Conservation (phyloP, 78 protist species). For the Mastigamoeba balamuthi region DNA sequence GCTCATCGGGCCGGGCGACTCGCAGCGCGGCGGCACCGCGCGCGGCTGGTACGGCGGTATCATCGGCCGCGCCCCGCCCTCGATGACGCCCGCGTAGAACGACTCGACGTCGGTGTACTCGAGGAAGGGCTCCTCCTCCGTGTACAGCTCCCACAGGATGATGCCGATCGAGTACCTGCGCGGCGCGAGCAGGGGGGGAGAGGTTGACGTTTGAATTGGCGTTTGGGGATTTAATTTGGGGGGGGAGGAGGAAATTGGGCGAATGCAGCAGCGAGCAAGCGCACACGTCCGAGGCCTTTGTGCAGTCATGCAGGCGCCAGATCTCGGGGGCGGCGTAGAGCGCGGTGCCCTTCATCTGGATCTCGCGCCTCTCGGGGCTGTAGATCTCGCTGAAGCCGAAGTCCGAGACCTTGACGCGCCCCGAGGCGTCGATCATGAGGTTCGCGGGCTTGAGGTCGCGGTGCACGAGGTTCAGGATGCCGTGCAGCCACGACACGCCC, state of each 20-base stretch:
- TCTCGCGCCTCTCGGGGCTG: not conserved
- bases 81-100: not conserved
- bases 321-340: not conserved
- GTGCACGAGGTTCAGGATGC: conserved; percentile 37
- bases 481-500: conserved; percentile 52
- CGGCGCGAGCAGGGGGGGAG: not conserved
- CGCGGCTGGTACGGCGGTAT: not conserved
- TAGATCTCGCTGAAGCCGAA: conserved; percentile 23
- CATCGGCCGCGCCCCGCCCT: not conserved
- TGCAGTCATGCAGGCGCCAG: not conserved
- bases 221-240: not conserved
- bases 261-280: too few species aligned
- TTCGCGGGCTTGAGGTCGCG: conserved; percentile 50
- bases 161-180: not conserved
- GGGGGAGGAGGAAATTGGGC: not conserved
- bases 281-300: not conserved
- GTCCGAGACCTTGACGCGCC: conserved; percentile 47
- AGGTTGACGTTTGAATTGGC: not conserved
- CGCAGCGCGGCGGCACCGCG: not conserved
- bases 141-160: not conserved
- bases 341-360: not conserved
- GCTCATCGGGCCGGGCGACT: not conserved
- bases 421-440: conserved; percentile 29
- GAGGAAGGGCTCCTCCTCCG: not conserved
- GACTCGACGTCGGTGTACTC: not conserved